Percentiles rank a stretch among this genome's conserved stretches.
These are phyloP conservation scores for Eucalyptus cloeziana DNA, from an alignment of 345 rosid species.

Conservation along the genomic window DNA sequence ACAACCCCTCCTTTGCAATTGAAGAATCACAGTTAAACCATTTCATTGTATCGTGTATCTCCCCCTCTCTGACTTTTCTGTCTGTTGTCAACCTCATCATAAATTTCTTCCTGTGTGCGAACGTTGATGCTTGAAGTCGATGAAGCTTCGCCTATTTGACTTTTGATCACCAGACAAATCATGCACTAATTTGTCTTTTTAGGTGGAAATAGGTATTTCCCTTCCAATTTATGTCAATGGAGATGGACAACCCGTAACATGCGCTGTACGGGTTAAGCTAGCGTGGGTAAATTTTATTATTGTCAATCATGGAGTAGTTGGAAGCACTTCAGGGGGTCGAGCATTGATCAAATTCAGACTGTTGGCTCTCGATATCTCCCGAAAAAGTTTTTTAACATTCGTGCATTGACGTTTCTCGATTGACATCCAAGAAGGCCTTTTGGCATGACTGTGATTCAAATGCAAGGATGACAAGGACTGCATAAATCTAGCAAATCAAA, in stretches of 20 bases:
- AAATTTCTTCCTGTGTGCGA: not conserved
- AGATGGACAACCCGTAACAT: not conserved
- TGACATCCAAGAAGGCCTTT: not conserved
- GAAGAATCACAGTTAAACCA: not conserved
- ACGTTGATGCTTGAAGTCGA: not conserved
- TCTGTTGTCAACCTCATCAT: not conserved
- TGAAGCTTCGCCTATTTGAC: not conserved
- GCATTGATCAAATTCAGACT: not conserved
- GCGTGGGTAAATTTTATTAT: not conserved
- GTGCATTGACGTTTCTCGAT: not conserved
- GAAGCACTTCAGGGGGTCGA: not conserved
- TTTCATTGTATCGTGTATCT: not conserved
- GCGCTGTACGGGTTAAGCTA: not conserved
- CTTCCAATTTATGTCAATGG: not conserved
- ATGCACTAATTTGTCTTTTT: not conserved
- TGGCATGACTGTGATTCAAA: not conserved
- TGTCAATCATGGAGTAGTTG: not conserved
- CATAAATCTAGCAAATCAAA: not conserved
- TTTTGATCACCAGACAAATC: not conserved
- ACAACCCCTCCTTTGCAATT: not conserved
- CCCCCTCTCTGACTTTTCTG: not conserved
- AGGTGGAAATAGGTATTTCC: not conserved
- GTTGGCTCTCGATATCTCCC: not conserved
- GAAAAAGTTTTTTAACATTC: not conserved
- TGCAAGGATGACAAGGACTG: not conserved